Evolutionary conservation across 1,284 basidiomycete species (phyloP).

Genomic region (Ceratobasidium sp.): DNA sequence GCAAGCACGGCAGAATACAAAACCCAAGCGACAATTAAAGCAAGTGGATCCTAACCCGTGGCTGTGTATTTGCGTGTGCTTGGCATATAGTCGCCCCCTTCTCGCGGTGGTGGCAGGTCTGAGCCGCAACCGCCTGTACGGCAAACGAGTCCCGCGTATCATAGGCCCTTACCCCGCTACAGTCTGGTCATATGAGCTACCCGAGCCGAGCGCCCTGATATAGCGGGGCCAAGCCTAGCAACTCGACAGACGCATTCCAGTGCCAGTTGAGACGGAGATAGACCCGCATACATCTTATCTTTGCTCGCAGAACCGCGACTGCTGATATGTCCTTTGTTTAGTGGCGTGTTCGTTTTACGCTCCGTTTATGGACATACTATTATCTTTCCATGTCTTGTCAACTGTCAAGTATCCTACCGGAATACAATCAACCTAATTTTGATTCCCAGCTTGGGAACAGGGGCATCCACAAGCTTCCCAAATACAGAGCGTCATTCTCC

Average conservation of each 20-base stretch:
- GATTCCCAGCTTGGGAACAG: slow-evolving; percentile 3
- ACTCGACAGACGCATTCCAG: not conserved
- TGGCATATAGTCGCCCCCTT: not conserved
- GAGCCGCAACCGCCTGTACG: slow-evolving; percentile 31
- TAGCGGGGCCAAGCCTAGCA: not conserved
- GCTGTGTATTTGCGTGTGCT: not conserved
- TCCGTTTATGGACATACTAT: not conserved
- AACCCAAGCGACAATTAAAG: not conserved
- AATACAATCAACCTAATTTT: not conserved
- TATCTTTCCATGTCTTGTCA: not conserved
- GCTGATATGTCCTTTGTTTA: not conserved
- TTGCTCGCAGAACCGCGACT: not conserved
- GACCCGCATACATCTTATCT: not conserved
- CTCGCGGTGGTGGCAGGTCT: slow-evolving; percentile 31
- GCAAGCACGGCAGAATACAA: slow-evolving; percentile 3
- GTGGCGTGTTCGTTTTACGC: not conserved
- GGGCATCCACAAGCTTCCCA: not conserved
- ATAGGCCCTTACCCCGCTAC: slow-evolving; percentile 7
- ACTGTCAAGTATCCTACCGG: not conserved
- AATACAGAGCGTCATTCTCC: slow-evolving; percentile 5
- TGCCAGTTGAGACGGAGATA: not conserved
- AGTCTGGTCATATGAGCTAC: slow-evolving; percentile 16
- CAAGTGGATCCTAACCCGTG: not conserved
- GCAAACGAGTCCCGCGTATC: slow-evolving; percentile 24
- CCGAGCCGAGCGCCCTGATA: slow-evolving; percentile 1